Conservation (phyloP, 1,284 basidiomycete genomes). For the Singerocomus rubriflavus region DNA sequence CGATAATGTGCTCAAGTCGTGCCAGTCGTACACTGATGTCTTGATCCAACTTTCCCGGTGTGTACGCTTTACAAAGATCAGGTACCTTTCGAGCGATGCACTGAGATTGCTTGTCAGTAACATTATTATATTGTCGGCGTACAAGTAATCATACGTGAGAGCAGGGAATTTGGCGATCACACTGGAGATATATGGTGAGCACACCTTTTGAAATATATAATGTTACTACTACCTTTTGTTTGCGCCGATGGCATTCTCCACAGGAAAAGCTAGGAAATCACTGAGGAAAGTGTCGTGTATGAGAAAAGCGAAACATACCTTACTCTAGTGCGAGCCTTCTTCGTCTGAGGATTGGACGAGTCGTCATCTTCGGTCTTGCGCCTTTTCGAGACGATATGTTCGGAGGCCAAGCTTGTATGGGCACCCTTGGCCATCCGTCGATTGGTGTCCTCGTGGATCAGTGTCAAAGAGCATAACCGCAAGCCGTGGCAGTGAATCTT, state of each 20-base stretch:
- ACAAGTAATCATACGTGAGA: conserved; percentile 54
- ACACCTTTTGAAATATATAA: conserved; percentile 4
- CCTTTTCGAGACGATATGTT: conserved; percentile 43
- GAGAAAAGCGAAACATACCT: conserved; percentile 41
- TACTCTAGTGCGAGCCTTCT: conserved; percentile 73
- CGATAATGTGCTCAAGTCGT: conserved; percentile 75
- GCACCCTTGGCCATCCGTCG: conserved; percentile 27
- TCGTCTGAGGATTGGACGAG: conserved; percentile 41
- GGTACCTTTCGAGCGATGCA: conserved; percentile 80
- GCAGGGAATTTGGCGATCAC: conserved; percentile 77
- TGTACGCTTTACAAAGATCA: conserved; percentile 81
- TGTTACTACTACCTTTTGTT: conserved; percentile 61
- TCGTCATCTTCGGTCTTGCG: conserved; percentile 66
- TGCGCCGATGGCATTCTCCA: conserved; percentile 79
- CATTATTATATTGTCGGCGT: conserved; percentile 4
- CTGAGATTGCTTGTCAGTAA: conserved; percentile 36
- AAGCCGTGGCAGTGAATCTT: conserved; percentile 1
- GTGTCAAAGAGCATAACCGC: conserved; percentile 17
- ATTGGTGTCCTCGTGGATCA: conserved; percentile 29
- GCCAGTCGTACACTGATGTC: conserved; percentile 69
- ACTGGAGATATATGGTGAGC: conserved; percentile 43
- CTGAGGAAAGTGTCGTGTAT: conserved; percentile 5
- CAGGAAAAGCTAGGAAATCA: conserved; percentile 68
- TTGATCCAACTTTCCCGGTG: conserved; percentile 79
- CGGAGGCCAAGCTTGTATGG: conserved; percentile 15